Percentiles rank a stretch among this genome's conserved stretches.
phyloP scores from a whole-genome alignment of 2,329 filamentous ascomycete species.

The Alternaria gaisen region DNA sequence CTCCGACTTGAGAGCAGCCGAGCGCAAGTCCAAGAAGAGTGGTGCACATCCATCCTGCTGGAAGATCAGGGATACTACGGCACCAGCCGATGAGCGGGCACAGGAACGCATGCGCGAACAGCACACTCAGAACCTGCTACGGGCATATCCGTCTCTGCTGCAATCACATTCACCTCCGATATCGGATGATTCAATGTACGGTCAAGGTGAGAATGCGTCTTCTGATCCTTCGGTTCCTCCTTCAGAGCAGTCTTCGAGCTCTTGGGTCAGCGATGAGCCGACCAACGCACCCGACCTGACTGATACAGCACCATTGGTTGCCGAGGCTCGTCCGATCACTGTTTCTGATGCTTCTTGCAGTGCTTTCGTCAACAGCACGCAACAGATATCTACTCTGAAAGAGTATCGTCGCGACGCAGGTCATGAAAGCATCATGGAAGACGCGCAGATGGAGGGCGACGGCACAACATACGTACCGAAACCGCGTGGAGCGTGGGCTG shows the following conservation, averaged over 20 bases:
- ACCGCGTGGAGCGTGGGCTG: constrained; percentile 41
- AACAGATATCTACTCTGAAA: constrained; percentile 49
- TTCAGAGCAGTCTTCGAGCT: constrained; percentile 30
- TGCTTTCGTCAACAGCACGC: constrained; percentile 56
- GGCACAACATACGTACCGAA: constrained; percentile 16
- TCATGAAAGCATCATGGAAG: constrained; percentile 24
- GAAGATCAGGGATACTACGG: constrained; percentile 31
- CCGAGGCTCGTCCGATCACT: constrained; percentile 19
- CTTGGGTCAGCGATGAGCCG: constrained; percentile 29
- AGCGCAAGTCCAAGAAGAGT: constrained; percentile 55
- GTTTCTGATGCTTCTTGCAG: constrained; percentile 48
- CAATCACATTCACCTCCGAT: constrained; percentile 33
- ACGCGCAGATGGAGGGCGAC: constrained; percentile 37
- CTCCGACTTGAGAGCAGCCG: constrained; percentile 71
- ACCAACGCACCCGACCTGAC: constrained; percentile 28
- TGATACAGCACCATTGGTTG: constrained; percentile 14
- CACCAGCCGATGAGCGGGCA: constrained; percentile 41
- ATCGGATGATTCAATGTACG: constrained; percentile 31
- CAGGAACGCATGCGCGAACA: constrained; percentile 47
- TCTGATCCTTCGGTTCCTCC: constrained; percentile 28
- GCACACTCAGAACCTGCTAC: constrained; percentile 50
- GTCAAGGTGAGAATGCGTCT: constrained; percentile 18
- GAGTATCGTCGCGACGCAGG: constrained; percentile 24
- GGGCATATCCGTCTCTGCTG: constrained; percentile 18
- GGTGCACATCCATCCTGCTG: constrained; percentile 39